Evolutionary conservation across 169 alveolate species (phyloP).

Genomic region (Eimeria praecox): DNA sequence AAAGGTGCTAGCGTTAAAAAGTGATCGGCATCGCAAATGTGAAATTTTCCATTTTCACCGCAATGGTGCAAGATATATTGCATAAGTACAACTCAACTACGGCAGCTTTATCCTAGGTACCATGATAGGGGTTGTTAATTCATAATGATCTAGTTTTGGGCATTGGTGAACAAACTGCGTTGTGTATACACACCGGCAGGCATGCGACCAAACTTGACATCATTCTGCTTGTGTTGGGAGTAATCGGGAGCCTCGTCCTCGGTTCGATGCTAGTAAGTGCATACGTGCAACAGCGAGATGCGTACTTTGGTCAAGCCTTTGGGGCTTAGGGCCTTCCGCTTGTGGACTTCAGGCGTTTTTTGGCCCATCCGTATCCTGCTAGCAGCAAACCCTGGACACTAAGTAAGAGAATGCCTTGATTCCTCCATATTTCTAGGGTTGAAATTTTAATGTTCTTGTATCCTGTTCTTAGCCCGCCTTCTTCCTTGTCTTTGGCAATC

Average conservation of each 20-base stretch:
- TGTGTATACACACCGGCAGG: neutral
- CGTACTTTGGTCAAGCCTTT: neutral
- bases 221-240: neutral
- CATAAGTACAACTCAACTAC: neutral
- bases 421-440: neutral
- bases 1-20: neutral
- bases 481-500: slow-evolving; percentile 33
- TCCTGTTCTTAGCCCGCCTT: slow-evolving; percentile 40
- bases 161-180: neutral
- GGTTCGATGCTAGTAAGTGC: slow-evolving; percentile 25
- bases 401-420: no score
- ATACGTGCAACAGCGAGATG: neutral
- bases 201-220: slow-evolving; percentile 49
- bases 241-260: neutral
- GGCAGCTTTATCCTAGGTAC: no score
- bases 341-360: neutral
- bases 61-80: neutral
- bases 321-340: neutral
- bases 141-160: neutral
- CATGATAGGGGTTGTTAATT: neutral
- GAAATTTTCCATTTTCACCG: neutral
- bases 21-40: neutral
- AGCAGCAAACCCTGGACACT: no score
- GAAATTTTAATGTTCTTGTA: neutral
- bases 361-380: neutral